Conservation (phyloP, 2,329 filamentous ascomycete species). For the Neodidymelliopsis sp. region DNA sequence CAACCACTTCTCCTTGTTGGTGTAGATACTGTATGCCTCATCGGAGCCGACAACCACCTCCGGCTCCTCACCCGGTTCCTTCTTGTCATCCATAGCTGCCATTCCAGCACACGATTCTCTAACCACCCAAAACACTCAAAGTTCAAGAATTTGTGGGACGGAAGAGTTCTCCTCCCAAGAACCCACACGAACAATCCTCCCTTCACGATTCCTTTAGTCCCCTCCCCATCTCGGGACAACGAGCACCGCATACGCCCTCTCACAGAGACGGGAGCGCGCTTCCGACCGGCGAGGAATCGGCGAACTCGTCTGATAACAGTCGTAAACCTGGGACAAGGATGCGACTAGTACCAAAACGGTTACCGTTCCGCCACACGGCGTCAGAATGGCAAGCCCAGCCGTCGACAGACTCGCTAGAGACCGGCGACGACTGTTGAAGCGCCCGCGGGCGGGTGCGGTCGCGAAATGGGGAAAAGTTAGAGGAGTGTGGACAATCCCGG, state of each 20-base stretch:
- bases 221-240: conserved; percentile 28
- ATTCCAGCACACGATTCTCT: conserved; percentile 12
- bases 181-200: conserved; percentile 11
- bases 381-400: conserved; percentile 3
- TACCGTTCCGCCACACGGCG: background rate
- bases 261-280: conserved; percentile 8
- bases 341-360: background rate
- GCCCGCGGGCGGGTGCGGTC: conserved; percentile 17
- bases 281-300: conserved; percentile 27
- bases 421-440: conserved; percentile 7
- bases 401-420: conserved; percentile 13
- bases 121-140: too few relatives aligned
- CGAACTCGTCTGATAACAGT: conserved; percentile 16
- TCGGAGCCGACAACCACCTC: conserved; percentile 24
- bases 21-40: conserved; percentile 40
- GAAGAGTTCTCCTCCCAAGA: conserved; percentile 4
- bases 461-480: conserved; percentile 1
- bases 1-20: conserved; percentile 39
- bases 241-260: conserved; percentile 24
- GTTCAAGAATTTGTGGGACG: conserved; percentile 6
- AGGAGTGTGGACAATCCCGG: conserved; percentile 7
- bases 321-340: background rate
- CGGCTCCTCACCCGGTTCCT: conserved; percentile 22
- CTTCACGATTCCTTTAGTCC: conserved; percentile 12
- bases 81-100: conserved; percentile 22